A percentile compares a stretch with the other conserved stretches of the same genome.
Conservation (phyloP, 139 green algal species). For the Chlamydomonas sphaeroides region DNA sequence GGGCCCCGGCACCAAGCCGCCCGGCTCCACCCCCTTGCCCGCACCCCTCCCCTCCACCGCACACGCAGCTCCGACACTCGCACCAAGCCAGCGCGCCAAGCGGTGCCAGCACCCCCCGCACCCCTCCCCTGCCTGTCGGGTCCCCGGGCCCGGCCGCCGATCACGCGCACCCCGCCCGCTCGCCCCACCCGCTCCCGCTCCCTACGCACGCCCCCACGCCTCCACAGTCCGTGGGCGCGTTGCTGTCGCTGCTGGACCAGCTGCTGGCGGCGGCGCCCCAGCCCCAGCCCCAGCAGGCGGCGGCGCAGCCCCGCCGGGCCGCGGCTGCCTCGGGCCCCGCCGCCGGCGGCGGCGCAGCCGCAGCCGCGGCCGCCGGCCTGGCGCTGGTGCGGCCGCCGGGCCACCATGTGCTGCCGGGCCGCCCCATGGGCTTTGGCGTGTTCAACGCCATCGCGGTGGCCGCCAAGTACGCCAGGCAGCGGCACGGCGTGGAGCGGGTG, state of each 20-base stretch:
- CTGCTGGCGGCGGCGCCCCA: not conserved
- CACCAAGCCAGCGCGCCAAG: no score
- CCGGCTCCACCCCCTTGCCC: no score
- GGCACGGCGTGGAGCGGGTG: not conserved
- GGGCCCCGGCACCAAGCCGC: no score
- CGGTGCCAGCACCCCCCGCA: no score
- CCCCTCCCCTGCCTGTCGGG: no score
- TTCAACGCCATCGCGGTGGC: constrained; percentile 82
- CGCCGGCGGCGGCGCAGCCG: not conserved
- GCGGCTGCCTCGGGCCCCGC: constrained; percentile 25
- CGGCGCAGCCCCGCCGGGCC: not conserved
- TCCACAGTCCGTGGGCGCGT: constrained; percentile 8
- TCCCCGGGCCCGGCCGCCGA: no score
- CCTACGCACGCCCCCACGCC: not conserved
- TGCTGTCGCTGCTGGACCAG: constrained; percentile 10
- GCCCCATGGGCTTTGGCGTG: constrained; percentile 93
- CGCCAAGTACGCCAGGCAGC: constrained; percentile 61
- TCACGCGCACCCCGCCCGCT: no score
- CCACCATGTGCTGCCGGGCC: constrained; percentile 79
- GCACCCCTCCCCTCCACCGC: no score
- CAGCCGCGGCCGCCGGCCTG: constrained; percentile 61
- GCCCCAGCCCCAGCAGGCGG: not conserved
- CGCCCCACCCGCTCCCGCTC: not conserved
- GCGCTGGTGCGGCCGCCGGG: constrained; percentile 86
- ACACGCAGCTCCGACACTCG: no score